Percentiles rank a stretch among this genome's conserved stretches.
These are phyloP conservation scores for Elongisporangium anandrum DNA, from an alignment of 352 stramenopile genomes.

Conservation along the genomic window DNA sequence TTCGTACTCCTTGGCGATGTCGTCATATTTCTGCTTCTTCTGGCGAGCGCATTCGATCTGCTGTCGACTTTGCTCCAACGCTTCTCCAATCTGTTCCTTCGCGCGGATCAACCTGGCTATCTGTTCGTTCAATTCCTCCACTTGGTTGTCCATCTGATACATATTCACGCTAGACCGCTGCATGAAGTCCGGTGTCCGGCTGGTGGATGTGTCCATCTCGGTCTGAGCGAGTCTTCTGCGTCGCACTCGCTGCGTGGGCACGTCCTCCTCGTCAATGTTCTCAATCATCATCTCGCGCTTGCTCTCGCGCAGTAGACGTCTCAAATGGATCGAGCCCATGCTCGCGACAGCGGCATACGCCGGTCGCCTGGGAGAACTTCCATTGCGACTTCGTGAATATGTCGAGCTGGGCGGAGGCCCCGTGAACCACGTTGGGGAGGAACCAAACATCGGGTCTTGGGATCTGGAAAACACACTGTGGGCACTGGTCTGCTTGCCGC, in stretches of 20 bases:
- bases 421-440: neutral
- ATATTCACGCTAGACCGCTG: neutral
- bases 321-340: neutral
- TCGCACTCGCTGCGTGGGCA: neutral
- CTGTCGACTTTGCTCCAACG: constrained; percentile 29
- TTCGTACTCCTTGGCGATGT: constrained; percentile 23
- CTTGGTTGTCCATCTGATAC: constrained; percentile 18
- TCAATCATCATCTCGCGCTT: neutral
- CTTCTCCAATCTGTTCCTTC: constrained; percentile 30
- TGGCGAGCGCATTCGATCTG: constrained; percentile 19
- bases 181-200: neutral
- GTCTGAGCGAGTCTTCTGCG: constrained; percentile 7
- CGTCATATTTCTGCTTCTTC: constrained; percentile 31
- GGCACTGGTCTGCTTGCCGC: neutral
- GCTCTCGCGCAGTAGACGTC: neutral
- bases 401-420: neutral
- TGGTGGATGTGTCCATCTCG: constrained; percentile 10
- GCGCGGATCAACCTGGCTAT: constrained; percentile 31
- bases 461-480: constrained; percentile 1
- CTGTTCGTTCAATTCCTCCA: constrained; percentile 30
- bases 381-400: neutral
- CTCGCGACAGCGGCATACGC: neutral
- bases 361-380: neutral
- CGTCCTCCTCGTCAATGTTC: neutral
- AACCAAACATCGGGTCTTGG: neutral